These are phyloP conservation scores for Trametes cinnabarina DNA, from an alignment of 768 basidiomycete genomes.

Conservation along the genomic window DNA sequence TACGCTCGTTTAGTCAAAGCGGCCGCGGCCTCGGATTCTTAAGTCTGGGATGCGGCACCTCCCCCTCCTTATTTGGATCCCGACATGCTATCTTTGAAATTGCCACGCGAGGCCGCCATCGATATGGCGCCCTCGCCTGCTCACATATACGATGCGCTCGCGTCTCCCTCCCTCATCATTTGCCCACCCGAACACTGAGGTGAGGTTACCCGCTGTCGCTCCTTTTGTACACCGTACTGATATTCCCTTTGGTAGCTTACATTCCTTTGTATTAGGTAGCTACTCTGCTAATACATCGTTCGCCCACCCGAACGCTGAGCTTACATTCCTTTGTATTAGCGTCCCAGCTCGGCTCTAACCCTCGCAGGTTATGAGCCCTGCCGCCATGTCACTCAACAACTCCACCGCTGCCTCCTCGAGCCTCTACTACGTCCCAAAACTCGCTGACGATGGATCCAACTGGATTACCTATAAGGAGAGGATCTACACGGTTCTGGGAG, in stretches of 20 bases:
- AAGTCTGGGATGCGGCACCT: no score
- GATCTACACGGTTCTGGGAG: background rate
- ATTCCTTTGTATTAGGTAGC: background rate
- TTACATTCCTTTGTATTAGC: background rate
- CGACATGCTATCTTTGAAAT: no score
- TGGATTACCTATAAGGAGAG: background rate
- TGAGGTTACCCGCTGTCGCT: no score
- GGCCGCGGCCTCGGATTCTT: no score
- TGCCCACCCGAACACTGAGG: background rate
- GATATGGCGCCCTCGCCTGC: background rate
- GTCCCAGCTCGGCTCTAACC: background rate
- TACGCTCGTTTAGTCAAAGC: no score
- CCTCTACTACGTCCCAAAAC: background rate
- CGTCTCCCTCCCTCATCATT: background rate
- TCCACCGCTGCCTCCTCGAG: background rate
- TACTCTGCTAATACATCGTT: background rate
- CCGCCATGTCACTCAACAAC: background rate
- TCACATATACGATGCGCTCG: background rate
- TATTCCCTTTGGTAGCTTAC: background rate
- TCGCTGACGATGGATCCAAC: background rate
- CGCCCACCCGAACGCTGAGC: background rate
- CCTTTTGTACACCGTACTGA: no score
- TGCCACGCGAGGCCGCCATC: background rate
- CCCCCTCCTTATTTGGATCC: no score
- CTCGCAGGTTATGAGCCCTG: conserved; percentile 5